A percentile compares a stretch with the other conserved stretches of the same genome.
Conservation (phyloP, 208 protist genomes). For the Trypanosoma platydactyli region DNA sequence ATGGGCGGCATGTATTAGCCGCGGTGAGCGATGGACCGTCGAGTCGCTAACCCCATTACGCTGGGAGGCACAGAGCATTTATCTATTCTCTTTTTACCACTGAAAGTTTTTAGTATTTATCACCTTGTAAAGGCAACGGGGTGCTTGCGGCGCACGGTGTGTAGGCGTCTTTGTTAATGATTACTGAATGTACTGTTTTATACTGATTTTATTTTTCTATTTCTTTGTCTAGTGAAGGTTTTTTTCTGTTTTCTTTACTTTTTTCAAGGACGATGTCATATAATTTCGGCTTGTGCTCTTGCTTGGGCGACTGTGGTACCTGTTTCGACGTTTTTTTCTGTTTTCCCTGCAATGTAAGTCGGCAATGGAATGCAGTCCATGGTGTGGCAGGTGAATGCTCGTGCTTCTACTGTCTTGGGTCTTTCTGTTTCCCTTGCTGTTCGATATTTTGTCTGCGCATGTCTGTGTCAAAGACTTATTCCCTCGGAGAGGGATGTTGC, state of each 20-base stretch:
- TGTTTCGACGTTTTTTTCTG: constrained; percentile 25
- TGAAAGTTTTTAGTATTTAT: background rate
- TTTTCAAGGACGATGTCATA: constrained; percentile 16
- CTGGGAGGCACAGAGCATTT: background rate
- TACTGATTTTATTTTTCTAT: constrained; percentile 7
- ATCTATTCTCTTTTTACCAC: background rate
- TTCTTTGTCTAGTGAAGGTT: constrained; percentile 8
- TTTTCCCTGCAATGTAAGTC: constrained; percentile 26
- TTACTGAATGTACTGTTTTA: background rate
- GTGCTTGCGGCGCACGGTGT: background rate
- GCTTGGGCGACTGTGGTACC: constrained; percentile 8
- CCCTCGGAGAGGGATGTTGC: constrained; percentile 11
- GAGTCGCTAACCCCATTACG: background rate
- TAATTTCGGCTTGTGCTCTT: constrained; percentile 14
- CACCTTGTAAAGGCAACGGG: background rate
- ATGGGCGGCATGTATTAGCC: constrained; percentile 27
- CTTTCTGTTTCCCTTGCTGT: background rate
- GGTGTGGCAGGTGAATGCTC: background rate
- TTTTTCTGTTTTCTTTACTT: constrained; percentile 7
- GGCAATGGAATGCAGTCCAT: constrained; percentile 24
- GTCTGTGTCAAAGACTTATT: constrained; percentile 14
- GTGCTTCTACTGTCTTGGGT: constrained; percentile 4
- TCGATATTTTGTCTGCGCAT: constrained; percentile 9
- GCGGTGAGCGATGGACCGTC: background rate
- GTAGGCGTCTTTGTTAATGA: background rate